Base-by-base conservation (phyloP, 768 basidiomycete genomes). In the Pleurotus pulmonarius region DNA sequence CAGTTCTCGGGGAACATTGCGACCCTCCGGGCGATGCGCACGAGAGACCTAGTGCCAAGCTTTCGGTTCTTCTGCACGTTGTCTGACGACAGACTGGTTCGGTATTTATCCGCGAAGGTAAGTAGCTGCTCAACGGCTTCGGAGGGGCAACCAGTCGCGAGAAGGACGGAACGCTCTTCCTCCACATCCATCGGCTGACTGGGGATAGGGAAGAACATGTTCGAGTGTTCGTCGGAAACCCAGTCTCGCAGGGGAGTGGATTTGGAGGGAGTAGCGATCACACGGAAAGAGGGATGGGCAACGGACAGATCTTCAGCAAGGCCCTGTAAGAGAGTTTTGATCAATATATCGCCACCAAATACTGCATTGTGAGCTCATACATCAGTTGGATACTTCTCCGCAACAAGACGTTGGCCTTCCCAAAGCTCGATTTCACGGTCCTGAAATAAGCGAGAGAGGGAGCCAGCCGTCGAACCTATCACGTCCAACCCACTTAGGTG, bases 131-230 rank as follows among this genome's bases (percentile, higher is more conserved):
- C 65, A 11, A 81, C 68, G 29, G 71, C 48, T 2, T 58, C 45
- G 1, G 64, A 57, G 0, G 75, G 63, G 61, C 85, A 86, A 3
- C 80, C 82, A 0, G 84, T 83, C 7, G 75, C 70, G 15, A 66
- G 60, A 2, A 88, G 79, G 12, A 86, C 66, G 2, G 64, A 58
- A 0, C 64, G 59, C 67, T 88, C 85, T 64, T 88, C 85, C 0
- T 65, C 60, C 12, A 56, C 60, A 25, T 74, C 72, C 85, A 88
- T 88, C 1, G 85, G 83, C 61, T 82, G 81, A 43, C 79, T 75
- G 6, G 82, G 78, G 12, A 88, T 65, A 8, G 84, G 67, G 66
- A 86, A 82, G 74, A 88, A 86, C 84, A 86, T 86, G 62, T 86
- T 87, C 22, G 82, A 79, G 63, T 86, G 82, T 62, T 88, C 85